Conservation (phyloP, 2,329 filamentous ascomycete species). For the Clathrospora elynae region DNA sequence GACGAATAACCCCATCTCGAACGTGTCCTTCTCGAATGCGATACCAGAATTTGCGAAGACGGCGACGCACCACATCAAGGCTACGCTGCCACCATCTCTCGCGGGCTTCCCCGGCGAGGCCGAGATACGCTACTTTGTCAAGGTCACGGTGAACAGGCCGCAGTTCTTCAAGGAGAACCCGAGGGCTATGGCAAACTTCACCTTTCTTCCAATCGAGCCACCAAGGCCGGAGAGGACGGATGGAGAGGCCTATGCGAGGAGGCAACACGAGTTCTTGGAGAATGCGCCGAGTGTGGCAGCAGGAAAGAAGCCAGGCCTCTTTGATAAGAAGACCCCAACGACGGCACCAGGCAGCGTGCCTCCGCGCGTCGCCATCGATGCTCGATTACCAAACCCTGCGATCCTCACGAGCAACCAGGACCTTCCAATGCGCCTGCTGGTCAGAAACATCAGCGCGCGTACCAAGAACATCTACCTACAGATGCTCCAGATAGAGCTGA, state of each 20-base stretch:
- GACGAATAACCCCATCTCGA: conserved; percentile 46
- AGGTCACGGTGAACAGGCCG: conserved; percentile 90
- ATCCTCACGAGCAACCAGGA: conserved; percentile 89
- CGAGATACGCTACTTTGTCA: conserved; percentile 92
- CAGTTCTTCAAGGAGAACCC: conserved; percentile 91
- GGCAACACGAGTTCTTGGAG: conserved; percentile 65
- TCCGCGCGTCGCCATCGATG: conserved; percentile 74
- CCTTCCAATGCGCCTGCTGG: conserved; percentile 77
- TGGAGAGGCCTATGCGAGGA: conserved; percentile 83
- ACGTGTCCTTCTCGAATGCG: conserved; percentile 52
- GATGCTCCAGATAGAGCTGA: conserved; percentile 79
- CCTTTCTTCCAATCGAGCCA: conserved; percentile 90
- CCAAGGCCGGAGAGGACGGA: conserved; percentile 70
- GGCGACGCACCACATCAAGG: conserved; percentile 71
- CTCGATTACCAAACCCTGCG: conserved; percentile 81
- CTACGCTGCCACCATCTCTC: conserved; percentile 85
- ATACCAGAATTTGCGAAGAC: conserved; percentile 53
- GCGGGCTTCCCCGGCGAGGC: conserved; percentile 85
- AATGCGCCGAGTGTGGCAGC: conserved; percentile 29
- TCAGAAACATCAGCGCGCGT: conserved; percentile 74
- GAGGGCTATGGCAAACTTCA: conserved; percentile 65
- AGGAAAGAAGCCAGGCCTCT: conserved; percentile 66
- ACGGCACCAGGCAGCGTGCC: conserved; percentile 29
- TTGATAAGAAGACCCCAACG: conserved; percentile 52
- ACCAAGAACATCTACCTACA: conserved; percentile 74